Conservation (phyloP, 352 stramenopile species). For the Blastocystis sp. region DNA sequence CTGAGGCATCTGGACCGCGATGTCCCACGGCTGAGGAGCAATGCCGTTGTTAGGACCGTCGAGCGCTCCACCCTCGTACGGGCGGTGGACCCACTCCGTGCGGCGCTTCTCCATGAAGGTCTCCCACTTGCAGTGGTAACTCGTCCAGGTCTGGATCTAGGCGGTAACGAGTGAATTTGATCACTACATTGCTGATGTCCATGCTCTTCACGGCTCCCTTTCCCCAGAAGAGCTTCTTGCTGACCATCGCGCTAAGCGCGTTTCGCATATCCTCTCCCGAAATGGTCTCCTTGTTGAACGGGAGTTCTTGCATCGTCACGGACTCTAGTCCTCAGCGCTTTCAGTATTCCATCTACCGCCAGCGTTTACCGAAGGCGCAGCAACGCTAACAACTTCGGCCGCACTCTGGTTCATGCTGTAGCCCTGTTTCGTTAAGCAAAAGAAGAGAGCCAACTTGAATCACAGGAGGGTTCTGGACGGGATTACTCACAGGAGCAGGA, state of each 20-base stretch:
- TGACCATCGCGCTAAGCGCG: slow-evolving; percentile 4
- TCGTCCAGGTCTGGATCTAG: slow-evolving; percentile 24
- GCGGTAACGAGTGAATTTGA: too few species aligned
- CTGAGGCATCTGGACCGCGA: background rate
- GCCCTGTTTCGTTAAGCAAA: background rate
- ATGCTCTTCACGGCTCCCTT: slow-evolving; percentile 54
- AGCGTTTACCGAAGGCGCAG: background rate
- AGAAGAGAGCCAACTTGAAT: background rate
- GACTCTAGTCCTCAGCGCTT: slow-evolving; percentile 6
- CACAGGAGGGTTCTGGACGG: background rate
- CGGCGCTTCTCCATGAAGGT: slow-evolving; percentile 62
- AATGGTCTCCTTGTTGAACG: slow-evolving; percentile 48
- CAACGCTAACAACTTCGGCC: background rate
- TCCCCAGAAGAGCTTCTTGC: slow-evolving; percentile 55
- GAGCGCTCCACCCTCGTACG: background rate
- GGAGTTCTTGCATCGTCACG: slow-evolving; percentile 1
- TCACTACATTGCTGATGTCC: slow-evolving; percentile 4
- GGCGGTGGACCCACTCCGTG: slow-evolving; percentile 11
- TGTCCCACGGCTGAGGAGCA: slow-evolving; percentile 55
- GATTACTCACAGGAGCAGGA: background rate
- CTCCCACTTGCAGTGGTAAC: slow-evolving; percentile 58
- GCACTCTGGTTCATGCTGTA: background rate
- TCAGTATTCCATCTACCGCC: background rate
- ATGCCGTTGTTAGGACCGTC: slow-evolving; percentile 50
- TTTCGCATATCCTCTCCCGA: slow-evolving; percentile 50